Base-by-base conservation (phyloP, 1,139 yeast species). In the Scheffersomyces segobiensis region DNA sequence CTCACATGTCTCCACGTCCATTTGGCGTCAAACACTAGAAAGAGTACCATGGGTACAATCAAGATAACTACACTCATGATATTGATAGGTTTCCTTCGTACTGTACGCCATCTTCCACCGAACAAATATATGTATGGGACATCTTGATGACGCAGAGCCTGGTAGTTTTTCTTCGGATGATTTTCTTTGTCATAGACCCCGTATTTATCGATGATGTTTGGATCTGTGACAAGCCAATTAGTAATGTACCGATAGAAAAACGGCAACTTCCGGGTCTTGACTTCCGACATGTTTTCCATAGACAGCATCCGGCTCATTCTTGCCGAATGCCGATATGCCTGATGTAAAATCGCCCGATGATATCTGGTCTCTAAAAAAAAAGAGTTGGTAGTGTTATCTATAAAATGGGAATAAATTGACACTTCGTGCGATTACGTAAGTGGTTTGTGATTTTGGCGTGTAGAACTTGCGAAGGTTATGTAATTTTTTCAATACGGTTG, bases 31-130 rank as follows among this genome's bases (percentile, higher is more conserved):
- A 76, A 77, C 5, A 77, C 65, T 68, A 73, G 74, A 57, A 70
- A 80, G 21, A 90, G 68, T 1, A 88, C 81, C 1, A 81, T 81
- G 0, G 90, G 86, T 0, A 79, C 63, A 0, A 86, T 54, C 0
- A 84, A 67, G 1, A 75, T 50, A 0, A 71, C 55, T 0, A 77
- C 73, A 0, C 84, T 78, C 0, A 73, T 46, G 18, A 82, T 19
- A 53, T 74, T 72, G 53, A 75, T 63, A 39, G 84, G 82, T 57
- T 67, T 61, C 60, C 77, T 70, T 59, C 76, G 75, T 56, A 78
- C 73, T 0, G 82, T 72, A 48, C 86, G 73, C 53, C 87, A 68
- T 49, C 93, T 71, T 0, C 96, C 96, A 6, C 96, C 96, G 58
- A 84, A 74, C 3, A 88, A 71, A 70, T 82, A 89, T 3, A 84